Percentiles rank a stretch among this genome's conserved stretches.
These are phyloP conservation scores for Eucalyptus camaldulensis DNA, from an alignment of 345 rosid species.

Conservation along the genomic window DNA sequence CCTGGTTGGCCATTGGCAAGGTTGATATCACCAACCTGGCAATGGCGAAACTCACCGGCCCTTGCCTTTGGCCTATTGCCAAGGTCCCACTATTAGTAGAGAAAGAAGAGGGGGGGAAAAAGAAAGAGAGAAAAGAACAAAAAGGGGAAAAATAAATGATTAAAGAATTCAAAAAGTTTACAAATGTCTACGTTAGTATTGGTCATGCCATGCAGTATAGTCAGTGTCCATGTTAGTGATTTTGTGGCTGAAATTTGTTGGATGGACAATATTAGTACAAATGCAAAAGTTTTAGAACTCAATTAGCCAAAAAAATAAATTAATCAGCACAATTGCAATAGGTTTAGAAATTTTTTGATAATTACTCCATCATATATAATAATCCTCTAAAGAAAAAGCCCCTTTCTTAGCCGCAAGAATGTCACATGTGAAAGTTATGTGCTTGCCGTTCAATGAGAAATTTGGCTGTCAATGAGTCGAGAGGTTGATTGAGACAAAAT, in stretches of 20 bases:
- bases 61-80: not conserved
- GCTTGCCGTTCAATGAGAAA: not conserved
- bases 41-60: not conserved
- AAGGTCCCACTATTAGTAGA: not conserved
- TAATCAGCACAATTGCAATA: no score
- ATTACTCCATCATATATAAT: not conserved
- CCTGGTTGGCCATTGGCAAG: not conserved
- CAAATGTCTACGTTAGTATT: not conserved
- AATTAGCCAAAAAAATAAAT: not conserved
- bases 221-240: not conserved
- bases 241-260: no score
- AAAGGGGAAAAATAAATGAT: no score
- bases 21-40: not conserved
- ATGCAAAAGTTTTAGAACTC: not conserved
- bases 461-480: not conserved
- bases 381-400: not conserved
- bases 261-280: not conserved
- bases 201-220: not conserved
- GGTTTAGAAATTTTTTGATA: not conserved
- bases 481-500: not conserved
- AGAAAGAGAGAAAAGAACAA: not conserved
- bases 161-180: no score
- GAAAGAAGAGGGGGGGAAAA: not conserved
- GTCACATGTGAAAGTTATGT: not conserved
- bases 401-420: not conserved